Conservation (phyloP, 2,329 filamentous ascomycete species). For the Phoma herbarum region DNA sequence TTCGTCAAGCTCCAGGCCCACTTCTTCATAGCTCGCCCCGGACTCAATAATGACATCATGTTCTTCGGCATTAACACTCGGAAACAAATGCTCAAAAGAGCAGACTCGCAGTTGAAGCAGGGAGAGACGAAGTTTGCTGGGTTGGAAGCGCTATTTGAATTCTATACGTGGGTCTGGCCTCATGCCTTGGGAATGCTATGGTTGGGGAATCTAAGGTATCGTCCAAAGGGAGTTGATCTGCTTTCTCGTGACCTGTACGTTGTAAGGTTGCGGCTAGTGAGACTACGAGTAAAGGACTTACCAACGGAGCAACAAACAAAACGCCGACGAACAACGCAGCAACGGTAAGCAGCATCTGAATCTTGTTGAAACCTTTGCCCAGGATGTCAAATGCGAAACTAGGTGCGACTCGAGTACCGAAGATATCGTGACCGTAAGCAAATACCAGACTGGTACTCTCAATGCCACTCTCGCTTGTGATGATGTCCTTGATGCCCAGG, state of each 20-base stretch:
- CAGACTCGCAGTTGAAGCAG: not conserved
- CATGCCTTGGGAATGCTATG: not conserved
- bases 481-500: constrained; percentile 74
- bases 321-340: constrained; percentile 81
- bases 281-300: constrained; percentile 53
- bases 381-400: constrained; percentile 91
- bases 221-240: constrained; percentile 73
- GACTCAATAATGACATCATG: constrained; percentile 13
- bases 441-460: constrained; percentile 94
- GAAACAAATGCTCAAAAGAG: not conserved
- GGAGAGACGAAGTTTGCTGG: not conserved
- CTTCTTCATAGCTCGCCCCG: not conserved
- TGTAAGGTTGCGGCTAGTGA: constrained; percentile 21
- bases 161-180: not conserved
- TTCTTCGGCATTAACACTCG: not conserved
- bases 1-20: not conserved
- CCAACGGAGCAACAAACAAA: constrained; percentile 81
- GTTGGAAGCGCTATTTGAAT: not conserved
- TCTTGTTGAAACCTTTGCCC: constrained; percentile 91
- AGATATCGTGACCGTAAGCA: constrained; percentile 88
- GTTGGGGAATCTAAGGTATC: constrained; percentile 41
- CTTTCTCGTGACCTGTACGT: constrained; percentile 62
- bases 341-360: constrained; percentile 84
- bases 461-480: constrained; percentile 78
- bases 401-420: constrained; percentile 84